Percentiles rank a stretch among this genome's conserved stretches.
These are phyloP conservation scores for Blastobotrys mokoenaii DNA, from an alignment of 805 yeast species.

Conservation along the genomic window DNA sequence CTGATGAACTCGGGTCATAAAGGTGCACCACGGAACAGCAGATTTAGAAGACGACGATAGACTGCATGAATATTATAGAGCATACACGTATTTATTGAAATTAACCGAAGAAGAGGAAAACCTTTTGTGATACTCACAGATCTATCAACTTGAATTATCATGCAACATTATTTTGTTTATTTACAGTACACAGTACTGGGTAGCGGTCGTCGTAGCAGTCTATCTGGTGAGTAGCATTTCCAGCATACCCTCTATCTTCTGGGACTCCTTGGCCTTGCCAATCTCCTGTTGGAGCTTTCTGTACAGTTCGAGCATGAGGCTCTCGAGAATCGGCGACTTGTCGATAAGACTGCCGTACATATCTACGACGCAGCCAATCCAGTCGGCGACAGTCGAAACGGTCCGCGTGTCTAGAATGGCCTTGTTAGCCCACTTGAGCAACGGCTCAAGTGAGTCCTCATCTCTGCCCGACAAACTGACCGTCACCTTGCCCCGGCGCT, in stretches of 20 bases:
- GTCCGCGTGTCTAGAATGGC: constrained; percentile 73
- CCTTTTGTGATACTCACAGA: too few relatives aligned
- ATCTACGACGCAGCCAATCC: constrained; percentile 57
- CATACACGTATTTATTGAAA: not conserved
- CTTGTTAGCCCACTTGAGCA: constrained; percentile 74
- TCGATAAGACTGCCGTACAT: constrained; percentile 71
- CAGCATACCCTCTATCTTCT: constrained; percentile 87
- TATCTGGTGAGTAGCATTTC: constrained; percentile 29
- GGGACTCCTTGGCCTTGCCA: constrained; percentile 76
- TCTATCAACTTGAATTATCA: too few relatives aligned
- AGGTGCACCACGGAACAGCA: constrained; percentile 3
- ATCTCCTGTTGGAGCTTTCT: constrained; percentile 57
- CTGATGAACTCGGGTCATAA: constrained; percentile 16
- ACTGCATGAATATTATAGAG: not conserved
- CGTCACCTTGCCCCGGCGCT: constrained; percentile 80
- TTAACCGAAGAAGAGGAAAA: too few relatives aligned
- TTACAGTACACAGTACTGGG: not conserved
- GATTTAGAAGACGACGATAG: constrained; percentile 5
- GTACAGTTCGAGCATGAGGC: constrained; percentile 51
- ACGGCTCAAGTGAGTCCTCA: constrained; percentile 76
- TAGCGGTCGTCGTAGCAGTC: not conserved
- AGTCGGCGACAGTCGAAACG: constrained; percentile 55
- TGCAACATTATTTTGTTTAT: not conserved
- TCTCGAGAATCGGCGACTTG: constrained; percentile 68
- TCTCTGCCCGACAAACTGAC: constrained; percentile 77